Base-by-base conservation (phyloP, 495 filamentous ascomycete species). In the Hypoxylon lienhwacheense region DNA sequence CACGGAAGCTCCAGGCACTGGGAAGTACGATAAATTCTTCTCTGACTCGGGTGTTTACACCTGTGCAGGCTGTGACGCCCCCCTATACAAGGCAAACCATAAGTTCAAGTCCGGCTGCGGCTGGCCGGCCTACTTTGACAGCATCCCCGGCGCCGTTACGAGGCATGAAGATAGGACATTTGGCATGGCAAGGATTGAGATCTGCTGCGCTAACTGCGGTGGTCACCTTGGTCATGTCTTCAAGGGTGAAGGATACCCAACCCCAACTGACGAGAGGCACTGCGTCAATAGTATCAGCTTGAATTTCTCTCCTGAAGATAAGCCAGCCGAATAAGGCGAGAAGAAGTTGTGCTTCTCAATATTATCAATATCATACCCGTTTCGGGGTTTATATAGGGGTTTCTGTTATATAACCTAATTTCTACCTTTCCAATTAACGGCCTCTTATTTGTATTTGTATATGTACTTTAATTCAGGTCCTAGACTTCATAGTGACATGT, bases 191-290 rank as follows among this genome's bases (percentile, higher is more conserved):
- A 77, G 93, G 47, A 96, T 83, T 35, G 93, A 98, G 78, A 97
- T 98, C 65, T 84, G 90, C 33, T 98, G 93, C 73, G 79, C 77
- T 45, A 93, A 91, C 70, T 98, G 93, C 63, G 93, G 93, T 3
- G 93, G 93, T 2, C 93, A 98, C 77, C 70, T 98, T 43, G 93
- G 93, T 17, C 93, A 98, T 77, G 91, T 97, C 26, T 98, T 98
- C 66, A 95, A 96, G 77, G 93, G 93, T 5, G 93, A 98, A 70
- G 90, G 91, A 29, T 95, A 85, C 70, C 67, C 77, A 7, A 97
- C 89, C 12, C 91, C 93, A 34, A 97, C 91, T 36, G 88, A 98
- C 70, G 91, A 97, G 83, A 76, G 93, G 42, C 93, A 98, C 74
- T 98, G 93, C 69, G 93, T 98, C 40, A 98, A 98, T 67, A 93